Evolutionary conservation across 495 filamentous ascomycete species (phyloP).

Genomic region (Coniosporium apollinis): DNA sequence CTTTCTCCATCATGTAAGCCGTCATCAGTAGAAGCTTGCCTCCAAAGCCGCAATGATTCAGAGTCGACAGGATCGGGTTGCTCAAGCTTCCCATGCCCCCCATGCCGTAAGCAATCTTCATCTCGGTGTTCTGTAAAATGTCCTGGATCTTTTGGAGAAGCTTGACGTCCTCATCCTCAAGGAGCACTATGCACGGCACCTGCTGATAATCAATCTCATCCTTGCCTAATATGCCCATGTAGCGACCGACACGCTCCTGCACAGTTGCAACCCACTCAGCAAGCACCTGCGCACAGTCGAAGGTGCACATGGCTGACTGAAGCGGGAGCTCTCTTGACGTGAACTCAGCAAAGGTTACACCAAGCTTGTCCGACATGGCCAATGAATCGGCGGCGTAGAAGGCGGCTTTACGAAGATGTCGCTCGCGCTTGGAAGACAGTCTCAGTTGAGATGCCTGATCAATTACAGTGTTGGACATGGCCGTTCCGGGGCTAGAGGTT

Average conservation of each 20-base stretch:
- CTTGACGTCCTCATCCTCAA: slow-evolving; percentile 86
- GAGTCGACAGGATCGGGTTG: slow-evolving; percentile 27
- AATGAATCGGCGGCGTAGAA: slow-evolving; percentile 91
- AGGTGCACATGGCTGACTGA: slow-evolving; percentile 81
- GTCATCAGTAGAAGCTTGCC: slow-evolving; percentile 76
- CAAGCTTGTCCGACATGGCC: slow-evolving; percentile 73
- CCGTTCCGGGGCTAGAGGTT: no score
- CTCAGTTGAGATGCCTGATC: slow-evolving; percentile 15
- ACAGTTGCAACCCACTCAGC: slow-evolving; percentile 94
- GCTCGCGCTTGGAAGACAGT: slow-evolving; percentile 52
- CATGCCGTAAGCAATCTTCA: slow-evolving; percentile 44
- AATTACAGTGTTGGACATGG: no score
- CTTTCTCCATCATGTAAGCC: slow-evolving; percentile 77
- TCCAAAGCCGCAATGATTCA: slow-evolving; percentile 55
- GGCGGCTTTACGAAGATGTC: slow-evolving; percentile 80
- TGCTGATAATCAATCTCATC: slow-evolving; percentile 61
- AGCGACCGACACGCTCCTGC: slow-evolving; percentile 82
- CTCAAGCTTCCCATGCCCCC: slow-evolving; percentile 23
- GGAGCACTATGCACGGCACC: slow-evolving; percentile 70
- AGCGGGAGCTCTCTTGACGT: slow-evolving; percentile 81
- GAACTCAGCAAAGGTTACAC: slow-evolving; percentile 73
- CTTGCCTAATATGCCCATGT: slow-evolving; percentile 70
- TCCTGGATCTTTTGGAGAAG: slow-evolving; percentile 71
- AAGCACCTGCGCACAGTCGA: slow-evolving; percentile 92
- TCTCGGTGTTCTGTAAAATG: slow-evolving; percentile 60